phyloP scores from a whole-genome alignment of 106 monocot genomes.

The Dendrobium nobile region DNA sequence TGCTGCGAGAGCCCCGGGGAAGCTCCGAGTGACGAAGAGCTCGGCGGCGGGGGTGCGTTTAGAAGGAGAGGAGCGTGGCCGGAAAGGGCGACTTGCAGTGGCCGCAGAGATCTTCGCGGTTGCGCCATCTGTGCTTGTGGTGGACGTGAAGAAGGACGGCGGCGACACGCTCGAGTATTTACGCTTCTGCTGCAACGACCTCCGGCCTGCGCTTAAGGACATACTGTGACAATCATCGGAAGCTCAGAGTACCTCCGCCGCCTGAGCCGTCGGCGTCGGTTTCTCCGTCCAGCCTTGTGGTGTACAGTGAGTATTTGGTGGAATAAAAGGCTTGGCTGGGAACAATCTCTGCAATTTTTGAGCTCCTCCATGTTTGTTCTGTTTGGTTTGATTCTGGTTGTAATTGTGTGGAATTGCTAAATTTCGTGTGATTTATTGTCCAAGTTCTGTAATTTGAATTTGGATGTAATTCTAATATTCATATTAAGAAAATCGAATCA shows the following conservation, averaged over 20 bases:
- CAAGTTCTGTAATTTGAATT: conserved; percentile 1
- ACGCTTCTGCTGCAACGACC: conserved; percentile 52
- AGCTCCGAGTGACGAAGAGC: conserved; percentile 46
- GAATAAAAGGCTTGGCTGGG: not conserved
- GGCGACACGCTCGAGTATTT: conserved; percentile 52
- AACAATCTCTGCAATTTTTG: not conserved
- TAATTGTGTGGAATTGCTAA: not conserved
- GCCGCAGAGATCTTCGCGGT: conserved; percentile 58
- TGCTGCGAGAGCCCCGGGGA: conserved; percentile 32
- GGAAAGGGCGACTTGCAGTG: conserved; percentile 44
- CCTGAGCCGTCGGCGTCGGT: not conserved
- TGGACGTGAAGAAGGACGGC: conserved; percentile 48
- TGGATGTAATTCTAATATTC: not conserved
- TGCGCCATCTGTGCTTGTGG: conserved; percentile 50
- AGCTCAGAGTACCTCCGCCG: not conserved
- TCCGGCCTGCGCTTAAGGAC: conserved; percentile 61
- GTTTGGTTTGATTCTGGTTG: not conserved
- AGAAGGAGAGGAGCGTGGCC: conserved; percentile 37
- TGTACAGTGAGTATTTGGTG: conserved; percentile 6
- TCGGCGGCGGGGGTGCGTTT: conserved; percentile 34
- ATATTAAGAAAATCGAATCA: too few species aligned
- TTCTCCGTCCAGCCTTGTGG: not conserved
- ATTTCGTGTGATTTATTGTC: not conserved
- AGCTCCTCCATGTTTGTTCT: not conserved
- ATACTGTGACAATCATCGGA: conserved; percentile 48